These are phyloP conservation scores for Sextonia rubra DNA, from an alignment of 164 flowering plant genomes.

Conservation along the genomic window DNA sequence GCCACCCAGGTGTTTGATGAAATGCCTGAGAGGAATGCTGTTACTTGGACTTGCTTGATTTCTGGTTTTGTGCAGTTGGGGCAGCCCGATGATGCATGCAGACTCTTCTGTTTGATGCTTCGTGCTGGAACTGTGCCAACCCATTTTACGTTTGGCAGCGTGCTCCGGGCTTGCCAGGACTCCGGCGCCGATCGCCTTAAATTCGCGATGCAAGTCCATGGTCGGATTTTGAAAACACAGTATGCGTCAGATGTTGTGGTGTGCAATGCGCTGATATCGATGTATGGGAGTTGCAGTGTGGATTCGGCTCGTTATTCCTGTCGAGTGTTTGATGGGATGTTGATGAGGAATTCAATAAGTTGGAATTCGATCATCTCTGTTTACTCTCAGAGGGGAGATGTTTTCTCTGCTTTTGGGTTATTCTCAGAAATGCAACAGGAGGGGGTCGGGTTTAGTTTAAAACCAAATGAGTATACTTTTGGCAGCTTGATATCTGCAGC, in stretches of 20 bases:
- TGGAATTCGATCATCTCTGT: constrained; percentile 85
- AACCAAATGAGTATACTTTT: constrained; percentile 73
- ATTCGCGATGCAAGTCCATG: constrained; percentile 71
- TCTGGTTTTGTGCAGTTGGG: constrained; percentile 54
- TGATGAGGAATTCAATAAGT: constrained; percentile 44
- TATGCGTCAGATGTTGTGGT: constrained; percentile 41
- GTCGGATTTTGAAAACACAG: constrained; percentile 39
- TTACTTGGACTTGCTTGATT: constrained; percentile 75
- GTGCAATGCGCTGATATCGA: constrained; percentile 63
- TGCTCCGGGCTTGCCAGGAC: constrained; percentile 67
- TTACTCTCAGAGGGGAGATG: constrained; percentile 56
- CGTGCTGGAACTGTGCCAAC: constrained; percentile 40
- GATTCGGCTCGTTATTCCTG: constrained; percentile 32
- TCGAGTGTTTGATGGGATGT: constrained; percentile 56
- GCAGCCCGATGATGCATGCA: constrained; percentile 46
- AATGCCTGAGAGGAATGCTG: constrained; percentile 59
- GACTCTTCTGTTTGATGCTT: constrained; percentile 46
- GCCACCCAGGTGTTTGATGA: constrained; percentile 62
- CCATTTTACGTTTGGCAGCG: constrained; percentile 61
- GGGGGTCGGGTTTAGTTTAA: constrained; percentile 22
- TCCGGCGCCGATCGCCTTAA: constrained; percentile 27
- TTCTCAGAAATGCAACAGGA: constrained; percentile 57
- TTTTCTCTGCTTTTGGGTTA: constrained; percentile 41
- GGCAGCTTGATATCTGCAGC: constrained; percentile 70
- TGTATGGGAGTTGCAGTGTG: constrained; percentile 56